Conservation (phyloP, 2,329 filamentous ascomycete species). For the Colletotrichum tropicicola region DNA sequence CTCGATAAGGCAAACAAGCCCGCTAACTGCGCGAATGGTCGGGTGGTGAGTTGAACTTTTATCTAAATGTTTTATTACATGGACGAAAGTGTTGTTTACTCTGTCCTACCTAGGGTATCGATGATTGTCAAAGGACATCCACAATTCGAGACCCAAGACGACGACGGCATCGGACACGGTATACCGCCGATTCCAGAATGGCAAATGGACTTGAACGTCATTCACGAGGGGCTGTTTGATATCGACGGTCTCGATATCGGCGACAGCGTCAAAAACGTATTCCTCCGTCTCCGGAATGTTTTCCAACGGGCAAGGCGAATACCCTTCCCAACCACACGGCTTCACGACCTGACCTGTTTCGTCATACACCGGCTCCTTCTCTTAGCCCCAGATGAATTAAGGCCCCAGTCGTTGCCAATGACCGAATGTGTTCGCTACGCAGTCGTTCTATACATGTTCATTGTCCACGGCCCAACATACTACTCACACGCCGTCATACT, state of each 20-base stretch:
- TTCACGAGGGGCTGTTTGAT: conserved; percentile 11
- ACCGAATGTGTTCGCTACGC: conserved; percentile 57
- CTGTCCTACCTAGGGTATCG: conserved; percentile 59
- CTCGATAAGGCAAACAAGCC: conserved; percentile 55
- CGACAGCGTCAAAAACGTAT: conserved; percentile 27
- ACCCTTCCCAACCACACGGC: conserved; percentile 47
- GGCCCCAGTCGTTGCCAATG: conserved; percentile 33
- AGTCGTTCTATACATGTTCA: conserved; percentile 60
- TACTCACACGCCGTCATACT: conserved; percentile 58
- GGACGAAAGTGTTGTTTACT: too few relatives aligned
- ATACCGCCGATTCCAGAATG: conserved; percentile 59
- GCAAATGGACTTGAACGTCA: conserved; percentile 42
- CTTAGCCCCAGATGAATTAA: conserved; percentile 3
- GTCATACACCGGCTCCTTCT: conserved; percentile 59
- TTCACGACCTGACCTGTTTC: conserved; percentile 66
- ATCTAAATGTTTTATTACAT: not conserved
- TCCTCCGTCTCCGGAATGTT: not conserved
- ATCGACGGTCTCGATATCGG: conserved; percentile 42
- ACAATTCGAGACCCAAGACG: conserved; percentile 62
- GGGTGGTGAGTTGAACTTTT: conserved; percentile 51
- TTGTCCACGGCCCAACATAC: conserved; percentile 63
- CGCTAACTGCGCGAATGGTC: conserved; percentile 64
- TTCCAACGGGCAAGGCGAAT: conserved; percentile 30
- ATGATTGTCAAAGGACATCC: conserved; percentile 61
- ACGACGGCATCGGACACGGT: conserved; percentile 56